phyloP scores from a whole-genome alignment of 768 basidiomycete genomes.

The Leucogyrophana mollusca region DNA sequence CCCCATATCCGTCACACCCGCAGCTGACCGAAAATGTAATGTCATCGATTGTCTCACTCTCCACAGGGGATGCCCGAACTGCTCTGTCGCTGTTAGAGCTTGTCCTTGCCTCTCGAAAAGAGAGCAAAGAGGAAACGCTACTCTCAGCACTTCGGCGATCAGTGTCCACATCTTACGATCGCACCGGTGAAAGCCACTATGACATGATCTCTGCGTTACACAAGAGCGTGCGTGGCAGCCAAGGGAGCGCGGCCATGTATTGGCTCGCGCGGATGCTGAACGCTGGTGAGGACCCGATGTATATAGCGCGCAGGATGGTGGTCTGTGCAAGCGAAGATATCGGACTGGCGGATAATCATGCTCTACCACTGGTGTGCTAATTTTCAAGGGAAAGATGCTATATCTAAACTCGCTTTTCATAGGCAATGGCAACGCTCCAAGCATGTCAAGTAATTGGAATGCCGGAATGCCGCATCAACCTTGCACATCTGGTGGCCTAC shows the following conservation, averaged over 20 bases:
- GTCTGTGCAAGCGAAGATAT: slow-evolving; percentile 87
- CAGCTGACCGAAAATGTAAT: slow-evolving; percentile 49
- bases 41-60: slow-evolving; percentile 49
- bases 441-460: slow-evolving; percentile 74
- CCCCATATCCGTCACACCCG: slow-evolving; percentile 25
- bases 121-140: slow-evolving; percentile 45
- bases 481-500: slow-evolving; percentile 76
- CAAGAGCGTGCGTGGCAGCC: slow-evolving; percentile 77
- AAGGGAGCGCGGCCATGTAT: slow-evolving; percentile 79
- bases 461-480: slow-evolving; percentile 79
- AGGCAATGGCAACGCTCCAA: slow-evolving; percentile 63
- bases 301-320: slow-evolving; percentile 68
- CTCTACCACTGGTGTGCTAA: slow-evolving; percentile 62
- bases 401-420: slow-evolving; percentile 8
- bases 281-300: slow-evolving; percentile 80
- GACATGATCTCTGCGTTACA: slow-evolving; percentile 86
- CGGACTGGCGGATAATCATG: slow-evolving; percentile 76
- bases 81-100: slow-evolving; percentile 79
- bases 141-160: slow-evolving; percentile 60
- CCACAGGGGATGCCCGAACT: slow-evolving; percentile 71
- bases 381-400: not conserved
- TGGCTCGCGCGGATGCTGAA: slow-evolving; percentile 86
- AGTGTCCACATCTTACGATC: slow-evolving; percentile 67
- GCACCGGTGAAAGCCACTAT: slow-evolving; percentile 72
- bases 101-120: slow-evolving; percentile 45